Conservation (phyloP, 345 rosid genomes). For the Combretum micranthum region DNA sequence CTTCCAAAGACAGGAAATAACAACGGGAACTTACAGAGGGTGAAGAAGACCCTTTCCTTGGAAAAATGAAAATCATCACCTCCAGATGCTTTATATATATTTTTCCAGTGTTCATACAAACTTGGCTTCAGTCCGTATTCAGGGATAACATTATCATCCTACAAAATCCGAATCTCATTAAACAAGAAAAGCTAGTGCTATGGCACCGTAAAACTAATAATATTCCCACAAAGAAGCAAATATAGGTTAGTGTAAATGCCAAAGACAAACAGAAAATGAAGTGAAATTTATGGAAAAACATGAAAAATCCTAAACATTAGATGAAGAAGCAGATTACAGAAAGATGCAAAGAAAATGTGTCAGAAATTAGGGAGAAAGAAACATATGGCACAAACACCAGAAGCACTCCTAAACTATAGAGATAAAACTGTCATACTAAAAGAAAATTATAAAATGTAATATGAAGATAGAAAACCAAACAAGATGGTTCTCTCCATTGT, state of each 20-base stretch:
- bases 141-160: conserved; percentile 37
- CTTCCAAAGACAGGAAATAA: conserved; percentile 1
- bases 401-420: no score
- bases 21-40: conserved; percentile 52
- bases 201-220: background rate
- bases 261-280: background rate
- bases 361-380: no score
- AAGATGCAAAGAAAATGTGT: no score
- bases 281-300: no score
- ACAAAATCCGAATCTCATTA: conserved; percentile 11
- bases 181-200: background rate
- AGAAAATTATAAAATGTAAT: no score
- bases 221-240: background rate
- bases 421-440: no score
- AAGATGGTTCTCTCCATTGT: no score
- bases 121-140: conserved; percentile 55
- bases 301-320: no score
- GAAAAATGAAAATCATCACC: conserved; percentile 64
- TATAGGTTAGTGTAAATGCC: background rate
- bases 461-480: no score
- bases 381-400: no score
- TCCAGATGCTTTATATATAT: conserved; percentile 45
- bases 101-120: conserved; percentile 73
- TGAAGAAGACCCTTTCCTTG: conserved; percentile 57
- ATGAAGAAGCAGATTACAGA: no score